Evolutionary conservation across 2,329 filamentous ascomycete genomes (phyloP), one percentile per base, ranked within the genome.

Genomic region (Blastomyces gilchristii): DNA sequence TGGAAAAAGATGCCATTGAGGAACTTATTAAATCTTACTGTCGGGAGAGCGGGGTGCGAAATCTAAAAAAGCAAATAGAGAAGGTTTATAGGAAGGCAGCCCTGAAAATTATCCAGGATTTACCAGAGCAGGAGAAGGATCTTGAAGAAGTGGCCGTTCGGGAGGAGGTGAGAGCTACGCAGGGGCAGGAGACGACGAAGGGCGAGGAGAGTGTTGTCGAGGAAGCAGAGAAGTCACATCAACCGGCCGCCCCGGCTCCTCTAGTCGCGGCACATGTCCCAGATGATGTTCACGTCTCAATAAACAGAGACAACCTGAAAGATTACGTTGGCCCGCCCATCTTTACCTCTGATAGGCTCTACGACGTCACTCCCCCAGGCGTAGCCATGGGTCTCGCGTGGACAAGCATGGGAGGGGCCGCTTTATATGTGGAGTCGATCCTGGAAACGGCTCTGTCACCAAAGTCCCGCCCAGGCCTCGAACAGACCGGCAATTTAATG

Each of bases 1-100:
- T 99, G 53, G 87, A 86, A 65, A 87, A 91, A 68, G 88, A 89
- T 63, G 95, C 93, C 14, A 95, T 99, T 54, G 88, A 94, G 71
- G 94, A 99, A 76, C 83, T 99, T 54, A 99, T 99, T 80, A 97
- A 97, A 79, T 96, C 91, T 31, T 99, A 99, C 79, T 97, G 92
- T 78, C 89, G 94, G 53, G 94, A 99, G 77, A 96, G 91, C 53
- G 94, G 94, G 70, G 95, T 99, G 9, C 88, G 94, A 68, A 99
- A 99, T 73, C 80, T 99, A 65, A 99, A 99, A 84, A 97, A 99
- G 81, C 93, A 97, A 75, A 99, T 99, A 66, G 94, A 99, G 76
- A 99, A 99, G 80, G 91, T 99, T 2, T 99, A 97, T 78, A 87
- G 94, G 64, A 99, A 99, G 77, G 91, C 93, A 16, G 95, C 94